phyloP scores from a whole-genome alignment of 768 basidiomycete species.

The Kondoa malvinella region DNA sequence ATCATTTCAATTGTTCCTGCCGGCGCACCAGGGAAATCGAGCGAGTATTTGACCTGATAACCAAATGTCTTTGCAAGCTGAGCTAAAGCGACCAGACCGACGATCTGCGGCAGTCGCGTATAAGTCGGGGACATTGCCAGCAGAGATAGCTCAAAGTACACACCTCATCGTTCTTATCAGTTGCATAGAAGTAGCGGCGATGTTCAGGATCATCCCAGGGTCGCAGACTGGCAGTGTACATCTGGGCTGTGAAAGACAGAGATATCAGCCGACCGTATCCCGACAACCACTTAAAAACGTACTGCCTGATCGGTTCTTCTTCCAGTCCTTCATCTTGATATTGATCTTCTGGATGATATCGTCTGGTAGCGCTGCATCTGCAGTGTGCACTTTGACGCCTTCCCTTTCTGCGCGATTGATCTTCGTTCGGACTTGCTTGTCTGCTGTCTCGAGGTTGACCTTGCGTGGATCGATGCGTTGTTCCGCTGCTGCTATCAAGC shows the following conservation, averaged over 20 bases:
- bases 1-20: conserved; percentile 36
- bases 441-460: conserved; percentile 38
- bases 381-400: conserved; percentile 39
- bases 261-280: not conserved
- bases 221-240: conserved; percentile 32
- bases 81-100: conserved; percentile 36
- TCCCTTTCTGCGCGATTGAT: conserved; percentile 44
- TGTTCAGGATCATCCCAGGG: conserved; percentile 46
- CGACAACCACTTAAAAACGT: conserved; percentile 35
- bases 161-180: conserved; percentile 34
- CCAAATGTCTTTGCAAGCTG: conserved; percentile 35
- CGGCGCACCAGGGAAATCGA: conserved; percentile 34
- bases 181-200: conserved; percentile 44
- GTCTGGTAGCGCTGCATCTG: conserved; percentile 36
- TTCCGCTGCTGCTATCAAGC: conserved; percentile 48
- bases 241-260: not conserved
- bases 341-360: conserved; percentile 40
- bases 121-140: not conserved
- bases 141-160: conserved; percentile 12
- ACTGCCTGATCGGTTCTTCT: conserved; percentile 40
- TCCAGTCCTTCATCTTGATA: conserved; percentile 44
- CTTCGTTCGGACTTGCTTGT: conserved; percentile 50
- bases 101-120: conserved; percentile 24
- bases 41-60: conserved; percentile 34
- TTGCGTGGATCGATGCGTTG: conserved; percentile 40